Evolutionary conservation across 2,329 filamentous ascomycete species (phyloP).

Genomic region (Cladosporium cucumerinum): DNA sequence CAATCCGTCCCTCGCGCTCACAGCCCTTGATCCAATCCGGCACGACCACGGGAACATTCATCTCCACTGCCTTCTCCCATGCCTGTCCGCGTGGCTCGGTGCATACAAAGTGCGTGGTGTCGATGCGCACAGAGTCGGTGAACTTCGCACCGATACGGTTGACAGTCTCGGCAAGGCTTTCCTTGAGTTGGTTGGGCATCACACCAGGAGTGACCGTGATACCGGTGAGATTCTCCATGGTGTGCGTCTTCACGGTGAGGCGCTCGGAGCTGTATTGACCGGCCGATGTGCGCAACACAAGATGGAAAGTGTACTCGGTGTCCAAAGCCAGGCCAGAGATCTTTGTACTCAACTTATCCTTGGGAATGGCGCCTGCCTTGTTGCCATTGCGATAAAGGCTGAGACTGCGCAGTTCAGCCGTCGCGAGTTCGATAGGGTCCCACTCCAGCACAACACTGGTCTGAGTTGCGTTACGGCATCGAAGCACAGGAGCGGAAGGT

Average conservation of each 20-base stretch:
- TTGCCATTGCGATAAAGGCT: slow-evolving; percentile 93
- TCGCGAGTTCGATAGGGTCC: slow-evolving; percentile 91
- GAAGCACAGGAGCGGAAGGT: slow-evolving; percentile 72
- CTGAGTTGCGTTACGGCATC: slow-evolving; percentile 95
- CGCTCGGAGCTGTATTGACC: slow-evolving; percentile 83
- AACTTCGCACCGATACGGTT: slow-evolving; percentile 90
- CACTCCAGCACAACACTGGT: slow-evolving; percentile 98
- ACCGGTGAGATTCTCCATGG: slow-evolving; percentile 95
- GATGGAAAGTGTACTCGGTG: slow-evolving; percentile 91
- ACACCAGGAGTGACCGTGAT: slow-evolving; percentile 92
- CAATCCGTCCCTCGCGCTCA: slow-evolving; percentile 84
- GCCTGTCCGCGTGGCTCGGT: slow-evolving; percentile 83
- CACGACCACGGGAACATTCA: slow-evolving; percentile 94
- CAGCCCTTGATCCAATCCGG: slow-evolving; percentile 98
- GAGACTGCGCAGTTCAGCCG: slow-evolving; percentile 83
- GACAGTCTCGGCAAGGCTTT: slow-evolving; percentile 70
- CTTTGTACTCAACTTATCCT: slow-evolving; percentile 91
- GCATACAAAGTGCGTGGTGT: slow-evolving; percentile 97
- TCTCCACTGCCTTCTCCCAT: slow-evolving; percentile 96
- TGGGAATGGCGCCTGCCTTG: slow-evolving; percentile 92
- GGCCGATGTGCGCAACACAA: slow-evolving; percentile 85
- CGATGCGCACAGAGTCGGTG: slow-evolving; percentile 84
- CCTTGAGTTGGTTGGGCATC: slow-evolving; percentile 68
- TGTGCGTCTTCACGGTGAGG: slow-evolving; percentile 84
- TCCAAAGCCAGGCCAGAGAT: slow-evolving; percentile 95